phyloP scores from a whole-genome alignment of 306 rosid species.

The Malus fusca region DNA sequence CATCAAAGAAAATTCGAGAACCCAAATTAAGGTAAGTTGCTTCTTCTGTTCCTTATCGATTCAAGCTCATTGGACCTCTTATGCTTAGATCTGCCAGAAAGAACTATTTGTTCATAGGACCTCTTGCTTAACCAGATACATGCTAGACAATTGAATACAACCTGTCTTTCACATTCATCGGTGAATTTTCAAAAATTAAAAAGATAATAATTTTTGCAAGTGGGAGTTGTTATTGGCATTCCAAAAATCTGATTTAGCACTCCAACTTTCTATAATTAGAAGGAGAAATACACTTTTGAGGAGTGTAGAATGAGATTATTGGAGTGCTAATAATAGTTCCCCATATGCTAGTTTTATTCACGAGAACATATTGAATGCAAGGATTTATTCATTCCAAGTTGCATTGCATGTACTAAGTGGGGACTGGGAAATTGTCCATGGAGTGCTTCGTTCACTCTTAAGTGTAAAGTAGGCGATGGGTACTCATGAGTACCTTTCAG shows the following conservation, averaged over 20 bases:
- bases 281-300: too few species aligned
- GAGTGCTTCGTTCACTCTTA: background rate
- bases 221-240: too few species aligned
- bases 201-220: too few species aligned
- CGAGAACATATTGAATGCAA: background rate
- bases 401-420: background rate
- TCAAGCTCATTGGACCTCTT: background rate
- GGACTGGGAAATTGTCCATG: background rate
- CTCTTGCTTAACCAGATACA: background rate
- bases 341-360: background rate
- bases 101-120: background rate
- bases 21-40: conserved; percentile 66
- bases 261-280: too few species aligned
- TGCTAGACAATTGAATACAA: background rate
- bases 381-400: background rate
- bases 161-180: background rate
- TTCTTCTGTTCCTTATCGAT: background rate
- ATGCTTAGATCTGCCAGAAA: background rate
- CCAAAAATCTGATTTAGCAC: too few species aligned
- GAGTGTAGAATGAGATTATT: too few species aligned
- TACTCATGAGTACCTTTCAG: conserved; percentile 31
- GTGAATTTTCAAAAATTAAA: background rate
- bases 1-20: conserved; percentile 48
- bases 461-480: conserved; percentile 12
- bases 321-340: too few species aligned